A percentile compares a stretch with the other conserved stretches of the same genome.
Evolutionary conservation across 768 basidiomycete genomes (phyloP).

Genomic region (Collybia sordida): DNA sequence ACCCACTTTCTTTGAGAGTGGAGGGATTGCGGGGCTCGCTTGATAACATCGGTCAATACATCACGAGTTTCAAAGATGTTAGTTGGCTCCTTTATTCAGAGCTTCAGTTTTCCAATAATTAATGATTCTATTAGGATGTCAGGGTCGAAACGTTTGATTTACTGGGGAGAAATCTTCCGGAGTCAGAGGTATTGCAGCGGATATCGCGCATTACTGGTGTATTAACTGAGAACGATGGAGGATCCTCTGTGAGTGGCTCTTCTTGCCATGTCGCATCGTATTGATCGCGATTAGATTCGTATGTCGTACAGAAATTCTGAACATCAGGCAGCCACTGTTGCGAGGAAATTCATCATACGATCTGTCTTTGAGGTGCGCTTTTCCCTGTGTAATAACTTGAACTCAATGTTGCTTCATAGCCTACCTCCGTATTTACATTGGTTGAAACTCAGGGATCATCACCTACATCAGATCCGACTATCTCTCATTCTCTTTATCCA

Average conservation of each 20-base stretch:
- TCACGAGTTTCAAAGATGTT: conserved; percentile 52
- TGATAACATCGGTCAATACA: conserved; percentile 43
- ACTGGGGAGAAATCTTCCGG: conserved; percentile 43
- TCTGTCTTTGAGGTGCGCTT: conserved; percentile 51
- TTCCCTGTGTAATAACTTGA: background rate
- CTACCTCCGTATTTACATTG: too few species aligned
- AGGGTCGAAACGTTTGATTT: conserved; percentile 36
- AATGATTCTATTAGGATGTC: conserved; percentile 33
- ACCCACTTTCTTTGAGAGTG: conserved; percentile 58
- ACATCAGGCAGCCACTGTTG: conserved; percentile 34
- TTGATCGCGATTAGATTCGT: conserved; percentile 43
- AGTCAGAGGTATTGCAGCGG: conserved; percentile 48
- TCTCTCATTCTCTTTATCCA: conserved; percentile 66
- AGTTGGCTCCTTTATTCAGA: conserved; percentile 9
- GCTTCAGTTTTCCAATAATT: conserved; percentile 4
- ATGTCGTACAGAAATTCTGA: conserved; percentile 48
- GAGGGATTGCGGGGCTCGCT: conserved; percentile 58
- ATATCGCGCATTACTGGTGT: conserved; percentile 72
- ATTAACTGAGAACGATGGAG: conserved; percentile 53
- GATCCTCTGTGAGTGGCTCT: too few species aligned
- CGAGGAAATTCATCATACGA: conserved; percentile 53
- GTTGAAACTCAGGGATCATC: too few species aligned
- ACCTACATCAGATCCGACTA: conserved; percentile 17
- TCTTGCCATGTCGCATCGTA: too few species aligned
- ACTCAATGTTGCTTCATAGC: too few species aligned